Evolutionary conservation across 169 alveolate genomes (phyloP).

Genomic region (Cryptosporidium baileyi): DNA sequence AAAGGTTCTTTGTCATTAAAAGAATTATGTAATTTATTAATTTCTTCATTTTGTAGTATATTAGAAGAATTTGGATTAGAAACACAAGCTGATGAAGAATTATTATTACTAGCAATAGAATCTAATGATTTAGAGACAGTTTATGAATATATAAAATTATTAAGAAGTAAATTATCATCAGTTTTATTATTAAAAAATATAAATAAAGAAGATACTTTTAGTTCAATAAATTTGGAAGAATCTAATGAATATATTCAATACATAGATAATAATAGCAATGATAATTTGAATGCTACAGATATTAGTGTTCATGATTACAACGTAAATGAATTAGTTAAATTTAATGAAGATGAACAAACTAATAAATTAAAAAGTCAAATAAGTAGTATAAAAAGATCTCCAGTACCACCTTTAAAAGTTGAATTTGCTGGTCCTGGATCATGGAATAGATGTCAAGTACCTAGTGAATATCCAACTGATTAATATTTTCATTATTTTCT

Average conservation of each 20-base stretch:
- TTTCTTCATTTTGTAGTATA: constrained; percentile 65
- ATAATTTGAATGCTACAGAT: neutral
- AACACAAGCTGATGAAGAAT: constrained; percentile 29
- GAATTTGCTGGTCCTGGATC: constrained; percentile 67
- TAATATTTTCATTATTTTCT: neutral
- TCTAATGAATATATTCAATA: neutral
- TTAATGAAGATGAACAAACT: neutral
- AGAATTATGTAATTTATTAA: constrained; percentile 21
- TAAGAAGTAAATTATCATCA: constrained; percentile 40
- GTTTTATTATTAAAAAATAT: constrained; percentile 9
- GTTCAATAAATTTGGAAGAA: neutral
- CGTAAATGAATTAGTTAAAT: neutral
- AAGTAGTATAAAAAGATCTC: constrained; percentile 12
- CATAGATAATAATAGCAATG: neutral
- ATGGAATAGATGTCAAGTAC: constrained; percentile 69
- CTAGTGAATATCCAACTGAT: constrained; percentile 45
- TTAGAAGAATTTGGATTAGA: constrained; percentile 48
- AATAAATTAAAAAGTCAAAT: neutral
- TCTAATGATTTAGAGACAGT: constrained; percentile 39
- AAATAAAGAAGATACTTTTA: neutral
- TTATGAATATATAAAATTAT: constrained; percentile 25
- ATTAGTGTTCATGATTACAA: neutral
- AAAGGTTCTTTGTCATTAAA: neutral
- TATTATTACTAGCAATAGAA: constrained; percentile 31
- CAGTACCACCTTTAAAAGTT: constrained; percentile 54